Evolutionary conservation across 805 yeast genomes (phyloP), one percentile per base, ranked within the genome.

Genomic region (Ogataea angusta): DNA sequence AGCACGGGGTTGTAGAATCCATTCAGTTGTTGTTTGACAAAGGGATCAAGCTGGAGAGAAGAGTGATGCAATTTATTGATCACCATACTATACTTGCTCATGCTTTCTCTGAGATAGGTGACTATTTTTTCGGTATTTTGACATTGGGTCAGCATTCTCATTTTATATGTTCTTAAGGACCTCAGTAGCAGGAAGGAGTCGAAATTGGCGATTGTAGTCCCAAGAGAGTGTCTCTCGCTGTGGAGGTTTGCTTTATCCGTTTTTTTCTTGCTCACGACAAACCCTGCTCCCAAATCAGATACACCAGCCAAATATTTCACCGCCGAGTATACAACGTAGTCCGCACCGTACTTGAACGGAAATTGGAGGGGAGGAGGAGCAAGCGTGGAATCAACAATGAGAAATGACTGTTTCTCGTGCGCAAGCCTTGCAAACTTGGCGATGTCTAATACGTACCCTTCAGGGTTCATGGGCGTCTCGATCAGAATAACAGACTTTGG

Each of bases 301-400:
- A 75, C 80, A 10, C 81, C 80, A 0, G 79, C 78, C 41, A 76
- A 66, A 54, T 70, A 75, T 48, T 76, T 76, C 9, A 78, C 75
- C 3, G 80, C 81, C 6, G 78, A 72, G 51, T 75, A 78, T 55
- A 76, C 67, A 5, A 75, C 69, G 38, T 70, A 60, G 52, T 76
- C 79, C 4, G 78, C 80, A 4, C 78, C 78, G 48, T 64, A 67
- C 18, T 62, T 55, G 50, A 75, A 75, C 0, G 81, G 77, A 44
- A 72, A 68, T 49, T 70, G 79, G 32, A 75, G 60, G 9, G 79
- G 79, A 7, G 78, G 78, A 7, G 80, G 80, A 1, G 79, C 80
- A 48, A 75, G 66, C 0, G 80, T 76, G 9, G 80, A 69, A 56
- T 76, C 81, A 2, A 76, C 76, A 17, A 73, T 44, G 15, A 76